A percentile compares a stretch with the other conserved stretches of the same genome.
phyloP scores from a whole-genome alignment of 1,284 basidiomycete species.

The Bjerkandera adusta region DNA sequence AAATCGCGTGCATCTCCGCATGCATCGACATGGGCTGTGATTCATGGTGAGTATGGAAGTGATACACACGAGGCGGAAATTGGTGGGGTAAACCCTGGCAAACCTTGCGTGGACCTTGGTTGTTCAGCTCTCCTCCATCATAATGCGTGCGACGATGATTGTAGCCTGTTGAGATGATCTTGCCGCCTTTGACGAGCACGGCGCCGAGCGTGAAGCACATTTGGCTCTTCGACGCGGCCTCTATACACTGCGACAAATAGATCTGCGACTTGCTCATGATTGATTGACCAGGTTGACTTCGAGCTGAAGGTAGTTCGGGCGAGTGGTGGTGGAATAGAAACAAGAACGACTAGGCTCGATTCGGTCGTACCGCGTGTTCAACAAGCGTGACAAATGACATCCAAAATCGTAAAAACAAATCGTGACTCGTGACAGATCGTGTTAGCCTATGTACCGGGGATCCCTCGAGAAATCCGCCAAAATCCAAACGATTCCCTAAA shows the following conservation, averaged over 20 bases:
- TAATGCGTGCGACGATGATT: conserved; percentile 57
- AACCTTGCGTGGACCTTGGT: conserved; percentile 41
- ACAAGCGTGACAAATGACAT: no score
- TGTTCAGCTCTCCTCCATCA: conserved; percentile 43
- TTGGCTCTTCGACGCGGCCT: conserved; percentile 48
- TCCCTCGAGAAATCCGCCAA: no score
- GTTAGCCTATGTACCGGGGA: no score
- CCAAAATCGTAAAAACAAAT: no score
- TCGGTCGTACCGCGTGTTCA: no score
- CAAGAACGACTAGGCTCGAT: no score
- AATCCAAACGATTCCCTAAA: no score
- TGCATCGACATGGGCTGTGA: conserved; percentile 54
- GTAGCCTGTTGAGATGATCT: conserved; percentile 49
- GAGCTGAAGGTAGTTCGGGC: background rate
- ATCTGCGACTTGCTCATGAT: conserved; percentile 50
- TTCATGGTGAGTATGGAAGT: background rate
- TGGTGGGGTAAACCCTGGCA: conserved; percentile 1
- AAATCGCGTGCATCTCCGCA: conserved; percentile 61
- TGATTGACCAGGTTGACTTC: background rate
- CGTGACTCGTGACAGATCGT: no score
- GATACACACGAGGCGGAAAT: background rate
- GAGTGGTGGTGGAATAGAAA: no score
- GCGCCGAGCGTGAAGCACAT: conserved; percentile 58
- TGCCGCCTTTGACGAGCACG: conserved; percentile 57
- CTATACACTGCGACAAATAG: conserved; percentile 51